Conservation (phyloP, 305 asterid species). For the Solanum chacoense region DNA sequence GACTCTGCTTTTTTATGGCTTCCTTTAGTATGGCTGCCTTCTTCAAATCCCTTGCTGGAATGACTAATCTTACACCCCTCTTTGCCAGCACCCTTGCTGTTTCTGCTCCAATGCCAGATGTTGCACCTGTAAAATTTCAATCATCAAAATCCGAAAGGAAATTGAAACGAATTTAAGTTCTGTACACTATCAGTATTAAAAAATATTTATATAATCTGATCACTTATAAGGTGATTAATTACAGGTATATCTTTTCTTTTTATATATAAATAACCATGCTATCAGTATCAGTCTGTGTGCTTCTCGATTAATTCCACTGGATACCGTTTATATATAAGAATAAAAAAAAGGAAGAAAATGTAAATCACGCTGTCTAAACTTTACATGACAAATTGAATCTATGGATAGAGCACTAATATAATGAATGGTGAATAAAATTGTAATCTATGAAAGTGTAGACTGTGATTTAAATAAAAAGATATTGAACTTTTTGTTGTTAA, state of each 20-base stretch:
- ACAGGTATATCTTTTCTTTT: neutral
- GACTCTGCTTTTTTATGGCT: conserved; percentile 34
- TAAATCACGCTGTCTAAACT: neutral
- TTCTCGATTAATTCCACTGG: neutral
- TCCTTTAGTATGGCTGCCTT: conserved; percentile 61
- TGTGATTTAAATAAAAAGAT: neutral
- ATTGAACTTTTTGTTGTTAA: neutral
- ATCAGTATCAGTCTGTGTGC: neutral
- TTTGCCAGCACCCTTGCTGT: conserved; percentile 74
- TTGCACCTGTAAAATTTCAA: conserved; percentile 41
- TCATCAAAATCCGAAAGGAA: neutral
- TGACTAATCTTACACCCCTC: conserved; percentile 65
- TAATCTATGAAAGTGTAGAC: neutral
- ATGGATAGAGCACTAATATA: neutral
- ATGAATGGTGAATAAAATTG: neutral
- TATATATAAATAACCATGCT: neutral
- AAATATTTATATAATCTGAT: neutral
- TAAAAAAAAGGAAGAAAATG: neutral
- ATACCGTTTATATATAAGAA: too few species aligned
- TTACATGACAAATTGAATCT: neutral
- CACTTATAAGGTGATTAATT: neutral
- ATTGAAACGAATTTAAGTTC: neutral
- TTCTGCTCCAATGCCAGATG: conserved; percentile 85
- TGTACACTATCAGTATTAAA: neutral
- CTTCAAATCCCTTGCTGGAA: conserved; percentile 66